Conservation (phyloP, 768 basidiomycete genomes). For the Omphalotus guepiniiformis region DNA sequence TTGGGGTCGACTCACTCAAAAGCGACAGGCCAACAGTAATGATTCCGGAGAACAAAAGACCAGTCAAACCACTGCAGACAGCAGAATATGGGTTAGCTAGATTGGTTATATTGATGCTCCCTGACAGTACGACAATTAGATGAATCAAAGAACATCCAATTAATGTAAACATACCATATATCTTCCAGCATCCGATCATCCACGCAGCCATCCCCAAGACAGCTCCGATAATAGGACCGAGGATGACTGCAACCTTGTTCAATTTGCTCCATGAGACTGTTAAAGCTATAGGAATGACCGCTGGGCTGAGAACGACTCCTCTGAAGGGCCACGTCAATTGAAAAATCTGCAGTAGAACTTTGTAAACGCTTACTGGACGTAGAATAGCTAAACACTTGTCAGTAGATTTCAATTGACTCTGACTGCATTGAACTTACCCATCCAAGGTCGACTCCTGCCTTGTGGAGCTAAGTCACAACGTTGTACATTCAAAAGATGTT, state of each 20-base stretch:
- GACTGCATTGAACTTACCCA: slow-evolving; percentile 32
- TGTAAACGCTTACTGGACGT: slow-evolving; percentile 35
- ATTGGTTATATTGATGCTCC: slow-evolving; percentile 30
- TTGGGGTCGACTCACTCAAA: slow-evolving; percentile 21
- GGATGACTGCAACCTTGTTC: slow-evolving; percentile 33
- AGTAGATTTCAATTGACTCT: not conserved
- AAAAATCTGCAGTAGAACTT: not conserved
- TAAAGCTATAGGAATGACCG: slow-evolving; percentile 45
- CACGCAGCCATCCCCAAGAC: slow-evolving; percentile 42
- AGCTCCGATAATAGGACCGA: slow-evolving; percentile 38
- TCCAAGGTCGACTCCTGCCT: slow-evolving; percentile 40
- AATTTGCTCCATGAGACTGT: slow-evolving; percentile 46
- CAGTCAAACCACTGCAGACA: slow-evolving; percentile 33
- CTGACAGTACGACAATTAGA: slow-evolving; percentile 13
- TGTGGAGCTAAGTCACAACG: slow-evolving; percentile 29
- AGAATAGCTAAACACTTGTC: slow-evolving; percentile 27
- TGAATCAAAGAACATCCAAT: not conserved
- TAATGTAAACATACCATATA: slow-evolving; percentile 28
- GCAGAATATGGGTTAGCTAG: slow-evolving; percentile 37
- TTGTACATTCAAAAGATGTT: not conserved
- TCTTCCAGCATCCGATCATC: slow-evolving; percentile 50
- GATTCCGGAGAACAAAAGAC: slow-evolving; percentile 33
- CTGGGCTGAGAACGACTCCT: slow-evolving; percentile 45
- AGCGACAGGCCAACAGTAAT: slow-evolving; percentile 31
- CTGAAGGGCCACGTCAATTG: slow-evolving; percentile 18